Evolutionary conservation across 139 green algal species (phyloP).

Genomic region (Auxenochlorella pyrenoidosa): DNA sequence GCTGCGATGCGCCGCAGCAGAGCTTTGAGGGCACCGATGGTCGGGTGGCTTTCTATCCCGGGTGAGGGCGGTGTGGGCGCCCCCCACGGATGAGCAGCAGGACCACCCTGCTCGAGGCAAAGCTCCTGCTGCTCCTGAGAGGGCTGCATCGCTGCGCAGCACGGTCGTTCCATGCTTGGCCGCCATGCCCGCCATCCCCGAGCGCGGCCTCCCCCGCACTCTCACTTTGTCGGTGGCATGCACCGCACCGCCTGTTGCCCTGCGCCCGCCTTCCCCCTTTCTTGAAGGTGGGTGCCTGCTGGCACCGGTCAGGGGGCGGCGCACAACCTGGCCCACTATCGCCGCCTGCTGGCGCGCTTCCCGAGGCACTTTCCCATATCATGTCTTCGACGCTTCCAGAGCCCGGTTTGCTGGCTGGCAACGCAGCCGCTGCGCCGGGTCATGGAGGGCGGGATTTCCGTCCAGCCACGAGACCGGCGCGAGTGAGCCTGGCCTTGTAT

Average conservation of each 20-base stretch:
- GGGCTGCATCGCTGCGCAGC: too few relatives aligned
- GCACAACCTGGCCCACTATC: constrained; percentile 38
- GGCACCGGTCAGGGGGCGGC: neutral
- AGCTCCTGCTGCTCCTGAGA: too few relatives aligned
- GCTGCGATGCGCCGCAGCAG: neutral
- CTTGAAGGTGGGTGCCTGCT: constrained; percentile 25
- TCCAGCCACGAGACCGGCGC: too few relatives aligned
- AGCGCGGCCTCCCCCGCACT: neutral
- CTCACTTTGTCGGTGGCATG: neutral
- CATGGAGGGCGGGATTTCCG: too few relatives aligned
- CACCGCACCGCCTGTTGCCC: neutral
- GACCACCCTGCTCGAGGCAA: neutral
- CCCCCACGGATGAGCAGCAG: neutral
- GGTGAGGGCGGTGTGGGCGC: neutral
- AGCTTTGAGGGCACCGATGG: neutral
- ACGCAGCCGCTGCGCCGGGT: neutral
- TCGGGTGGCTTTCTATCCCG: neutral
- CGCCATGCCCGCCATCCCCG: neutral
- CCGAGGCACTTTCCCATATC: neutral
- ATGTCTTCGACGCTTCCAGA: too few relatives aligned
- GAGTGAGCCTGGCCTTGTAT: neutral
- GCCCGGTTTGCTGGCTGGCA: neutral
- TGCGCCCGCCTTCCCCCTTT: neutral
- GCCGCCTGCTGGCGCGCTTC: constrained; percentile 13
- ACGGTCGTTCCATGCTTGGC: neutral